Evolutionary conservation across 148 eudicot species (phyloP).

Genomic region (Silene latifolia): DNA sequence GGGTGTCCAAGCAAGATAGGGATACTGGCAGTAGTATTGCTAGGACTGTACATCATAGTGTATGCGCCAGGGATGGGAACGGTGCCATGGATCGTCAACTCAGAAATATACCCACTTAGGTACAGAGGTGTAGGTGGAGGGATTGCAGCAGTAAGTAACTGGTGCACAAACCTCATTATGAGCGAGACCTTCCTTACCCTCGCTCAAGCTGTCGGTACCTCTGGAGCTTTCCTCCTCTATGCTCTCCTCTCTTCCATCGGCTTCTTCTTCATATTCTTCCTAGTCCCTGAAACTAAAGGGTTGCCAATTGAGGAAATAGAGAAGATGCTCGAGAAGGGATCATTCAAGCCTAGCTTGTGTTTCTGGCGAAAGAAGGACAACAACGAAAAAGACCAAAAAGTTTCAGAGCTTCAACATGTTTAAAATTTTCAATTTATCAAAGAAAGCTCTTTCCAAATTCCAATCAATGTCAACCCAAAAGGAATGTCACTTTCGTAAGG

Average conservation of each 20-base stretch:
- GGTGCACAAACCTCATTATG: constrained; percentile 67
- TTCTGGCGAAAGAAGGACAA: constrained; percentile 16
- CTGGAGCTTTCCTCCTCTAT: constrained; percentile 67
- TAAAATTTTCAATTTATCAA: background rate
- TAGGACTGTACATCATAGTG: constrained; percentile 62
- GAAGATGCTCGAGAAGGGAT: constrained; percentile 68
- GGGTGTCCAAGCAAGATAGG: constrained; percentile 87
- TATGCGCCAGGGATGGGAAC: constrained; percentile 92
- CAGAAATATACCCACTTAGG: constrained; percentile 71
- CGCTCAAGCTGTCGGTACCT: constrained; percentile 50
- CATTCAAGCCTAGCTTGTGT: constrained; percentile 42
- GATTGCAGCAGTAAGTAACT: constrained; percentile 62
- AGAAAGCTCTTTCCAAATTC: background rate
- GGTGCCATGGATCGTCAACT: constrained; percentile 87
- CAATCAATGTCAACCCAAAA: background rate
- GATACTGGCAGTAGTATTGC: constrained; percentile 45
- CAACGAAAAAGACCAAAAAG: constrained; percentile 5
- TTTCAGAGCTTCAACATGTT: background rate
- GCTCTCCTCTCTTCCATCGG: constrained; percentile 46
- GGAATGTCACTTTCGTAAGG: background rate
- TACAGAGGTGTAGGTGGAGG: constrained; percentile 78
- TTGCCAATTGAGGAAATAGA: constrained; percentile 71
- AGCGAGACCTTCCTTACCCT: constrained; percentile 68
- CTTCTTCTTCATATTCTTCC: constrained; percentile 48
- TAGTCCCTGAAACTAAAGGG: constrained; percentile 85